Base-by-base conservation (phyloP, 2,329 filamentous ascomycete genomes). In the Ophiostoma sp. region DNA sequence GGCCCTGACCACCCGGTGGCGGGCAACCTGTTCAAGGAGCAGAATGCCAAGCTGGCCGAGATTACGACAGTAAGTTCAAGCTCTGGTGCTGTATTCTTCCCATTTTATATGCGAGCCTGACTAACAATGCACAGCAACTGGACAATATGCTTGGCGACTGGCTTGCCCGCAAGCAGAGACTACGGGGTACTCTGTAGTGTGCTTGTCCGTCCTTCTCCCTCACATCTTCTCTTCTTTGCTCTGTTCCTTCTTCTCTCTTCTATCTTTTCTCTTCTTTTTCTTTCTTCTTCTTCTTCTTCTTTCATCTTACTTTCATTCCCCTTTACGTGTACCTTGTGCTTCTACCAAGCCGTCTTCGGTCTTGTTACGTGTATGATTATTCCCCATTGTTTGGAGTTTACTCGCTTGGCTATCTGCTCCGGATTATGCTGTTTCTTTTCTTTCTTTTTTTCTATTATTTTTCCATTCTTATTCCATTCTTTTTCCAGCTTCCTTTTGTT, bases 61-160 rank as follows among this genome's bases (percentile, higher is more conserved):
- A 94, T 99, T 80, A 94, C 92, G 17, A 65, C 62, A 35, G 54
- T 60, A 79, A 83, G 87, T 81, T 69, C n/a, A 27, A 31, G 27
- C 27, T 3, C 1, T 3, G 27, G 27, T 31, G 27, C 27, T 41
- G 7, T 1, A 8, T 7, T 35, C n/a, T 10, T 54, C 4, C 27
- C 20, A n/a, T 17, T 48, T 11, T 15, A 8, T 8, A 52, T 54
- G 39, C 23, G 20, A 27, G 13, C 20, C 44, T 48, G 72, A 78
- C 75, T 72, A 65, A 73, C 68, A 33, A 69, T 27, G 48, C 54
- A 71, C 74, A 90, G 81, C 90, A 94, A 84, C 85, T 98, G 74
- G 94, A 99, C 80, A 88, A 91, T 27, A 89, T 97, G 86, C 85
- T 97, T 64, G 90, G 90, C 74, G 89, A 92, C 76, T 94, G 92